Evolutionary conservation across 2,329 filamentous ascomycete genomes (phyloP), one percentile per base, ranked within the genome.

Genomic region (Pyrenochaeta sp.): DNA sequence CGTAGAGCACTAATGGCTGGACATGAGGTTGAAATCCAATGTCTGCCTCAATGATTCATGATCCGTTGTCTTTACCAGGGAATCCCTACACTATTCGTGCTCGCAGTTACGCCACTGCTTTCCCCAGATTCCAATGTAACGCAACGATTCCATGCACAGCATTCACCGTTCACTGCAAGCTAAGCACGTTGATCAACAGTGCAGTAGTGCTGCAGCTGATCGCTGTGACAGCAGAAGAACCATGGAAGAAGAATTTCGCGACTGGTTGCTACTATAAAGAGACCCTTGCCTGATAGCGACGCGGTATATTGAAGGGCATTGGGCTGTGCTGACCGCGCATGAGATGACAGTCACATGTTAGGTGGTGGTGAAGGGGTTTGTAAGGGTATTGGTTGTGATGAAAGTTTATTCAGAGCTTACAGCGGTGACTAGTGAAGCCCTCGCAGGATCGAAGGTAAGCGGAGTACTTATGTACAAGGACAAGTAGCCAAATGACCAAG

Each of bases 301-400:
- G 10, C 12, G 24, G 24, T 27, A 44, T 28, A 7, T 27, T 28
- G 12, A 44, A 44, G 5, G 32, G 15, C 28, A n/a, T 25, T n/a
- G n/a, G 22, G 40, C 19, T n/a, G 50, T 46, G 40, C 39, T 45
- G 19, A 46, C 40, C 28, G 15, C 32, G 43, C 51, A 53, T 53
- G 34, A 46, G 51, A 12, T 47, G 43, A 25, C 9, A 24, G 15
- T 47, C 51, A 53, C 51, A 48, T 53, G 51, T 25, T 15, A 27
- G 25, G 30, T 13, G 24, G 40, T 45, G 28, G 47, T 36, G 32
- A 22, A 28, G 22, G 36, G 9, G 15, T 24, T 30, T 15, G 42
- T 5, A 27, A 15, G 24, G 12, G 10, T n/a, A 28, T 44, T 44
- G 42, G 42, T 9, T n/a, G 25, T 15, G 10, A 27, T 44, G 42